Evolutionary conservation across 2,329 filamentous ascomycete genomes (phyloP).

Genomic region (Botrytis fragariae): DNA sequence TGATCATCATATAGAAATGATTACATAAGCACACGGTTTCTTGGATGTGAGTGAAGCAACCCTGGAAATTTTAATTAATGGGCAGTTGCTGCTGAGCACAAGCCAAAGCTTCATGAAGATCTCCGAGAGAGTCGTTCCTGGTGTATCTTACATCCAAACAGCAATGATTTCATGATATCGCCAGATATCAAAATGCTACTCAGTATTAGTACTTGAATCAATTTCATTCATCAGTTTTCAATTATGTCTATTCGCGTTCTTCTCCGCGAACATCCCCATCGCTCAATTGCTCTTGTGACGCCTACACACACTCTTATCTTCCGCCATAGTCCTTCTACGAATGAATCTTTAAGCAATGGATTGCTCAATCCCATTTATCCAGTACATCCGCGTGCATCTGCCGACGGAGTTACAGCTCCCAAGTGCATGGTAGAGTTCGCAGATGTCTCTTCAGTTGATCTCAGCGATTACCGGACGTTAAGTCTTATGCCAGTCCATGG

Average conservation of each 20-base stretch:
- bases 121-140: conserved; percentile 6
- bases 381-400: conserved; percentile 43
- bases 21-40: background rate
- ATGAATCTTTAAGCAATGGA: conserved; percentile 57
- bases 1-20: background rate
- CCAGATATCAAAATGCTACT: conserved; percentile 20
- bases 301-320: conserved; percentile 79
- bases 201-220: conserved; percentile 15
- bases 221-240: conserved; percentile 16
- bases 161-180: conserved; percentile 15
- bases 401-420: conserved; percentile 30
- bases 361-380: conserved; percentile 54
- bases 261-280: conserved; percentile 78
- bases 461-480: conserved; percentile 74
- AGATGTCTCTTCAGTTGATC: conserved; percentile 59
- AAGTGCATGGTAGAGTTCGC: conserved; percentile 86
- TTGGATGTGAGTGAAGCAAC: background rate
- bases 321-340: conserved; percentile 68
- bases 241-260: conserved; percentile 40
- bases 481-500: conserved; percentile 75
- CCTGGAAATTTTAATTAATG: background rate
- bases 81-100: conserved; percentile 4
- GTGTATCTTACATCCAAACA: conserved; percentile 5
- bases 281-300: conserved; percentile 83
- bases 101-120: background rate